Conservation (phyloP, 2,329 filamentous ascomycete species). For the Grosmannia clavigera region DNA sequence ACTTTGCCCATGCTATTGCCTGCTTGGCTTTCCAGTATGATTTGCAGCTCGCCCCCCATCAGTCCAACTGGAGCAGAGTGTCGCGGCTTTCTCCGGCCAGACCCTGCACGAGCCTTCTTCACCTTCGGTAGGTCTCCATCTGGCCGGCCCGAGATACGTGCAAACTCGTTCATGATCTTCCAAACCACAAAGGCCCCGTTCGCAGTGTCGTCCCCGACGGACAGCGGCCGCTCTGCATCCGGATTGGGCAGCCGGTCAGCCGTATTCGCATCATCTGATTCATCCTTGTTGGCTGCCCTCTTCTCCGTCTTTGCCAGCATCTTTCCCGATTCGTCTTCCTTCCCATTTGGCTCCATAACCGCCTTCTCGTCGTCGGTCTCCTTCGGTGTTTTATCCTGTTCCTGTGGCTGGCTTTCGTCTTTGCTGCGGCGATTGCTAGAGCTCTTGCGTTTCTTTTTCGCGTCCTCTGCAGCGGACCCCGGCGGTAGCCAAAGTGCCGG, state of each 20-base stretch:
- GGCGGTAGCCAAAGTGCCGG: conserved; percentile 47
- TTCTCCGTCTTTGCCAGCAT: not conserved
- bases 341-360: not conserved
- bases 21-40: not conserved
- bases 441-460: conserved; percentile 23
- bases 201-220: conserved; percentile 31
- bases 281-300: not conserved
- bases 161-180: conserved; percentile 29
- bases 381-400: not conserved
- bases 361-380: not conserved
- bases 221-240: conserved; percentile 24
- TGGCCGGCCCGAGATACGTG: conserved; percentile 19
- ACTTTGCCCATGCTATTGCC: not conserved
- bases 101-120: not conserved
- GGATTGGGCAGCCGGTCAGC: not conserved
- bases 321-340: not conserved
- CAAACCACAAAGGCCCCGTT: conserved; percentile 31
- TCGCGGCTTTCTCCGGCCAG: conserved; percentile 1
- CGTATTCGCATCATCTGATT: not conserved
- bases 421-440: conserved; percentile 7
- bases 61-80: conserved; percentile 11
- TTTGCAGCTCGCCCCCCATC: not conserved
- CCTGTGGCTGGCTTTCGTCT: not conserved
- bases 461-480: conserved; percentile 25
- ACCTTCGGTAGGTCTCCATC: conserved; percentile 4